Evolutionary conservation across 345 rosid species (phyloP).

Genomic region (Clausena lansium): DNA sequence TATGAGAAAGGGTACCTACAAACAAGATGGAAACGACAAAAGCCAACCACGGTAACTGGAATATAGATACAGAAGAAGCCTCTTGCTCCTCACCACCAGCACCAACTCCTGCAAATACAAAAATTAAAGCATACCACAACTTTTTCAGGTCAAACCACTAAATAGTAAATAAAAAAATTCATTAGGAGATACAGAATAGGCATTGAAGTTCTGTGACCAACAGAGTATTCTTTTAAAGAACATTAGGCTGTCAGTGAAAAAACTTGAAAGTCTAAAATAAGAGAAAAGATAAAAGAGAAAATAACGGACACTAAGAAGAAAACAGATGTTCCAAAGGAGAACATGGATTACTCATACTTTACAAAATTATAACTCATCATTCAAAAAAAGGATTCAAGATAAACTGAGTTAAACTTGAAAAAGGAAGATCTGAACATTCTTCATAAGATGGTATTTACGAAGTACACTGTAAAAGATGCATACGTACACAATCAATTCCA

Average conservation of each 20-base stretch:
- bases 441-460: neutral
- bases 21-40: conserved; percentile 76
- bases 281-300: neutral
- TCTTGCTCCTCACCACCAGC: conserved; percentile 96
- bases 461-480: neutral
- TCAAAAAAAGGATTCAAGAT: neutral
- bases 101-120: conserved; percentile 73
- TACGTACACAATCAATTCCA: conserved; percentile 5
- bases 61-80: conserved; percentile 63
- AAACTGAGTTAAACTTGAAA: neutral
- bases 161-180: neutral
- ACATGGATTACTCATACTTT: neutral
- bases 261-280: neutral
- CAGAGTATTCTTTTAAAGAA: neutral
- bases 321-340: neutral
- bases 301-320: neutral
- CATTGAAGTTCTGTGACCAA: neutral
- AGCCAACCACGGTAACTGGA: conserved; percentile 82
- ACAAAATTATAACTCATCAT: neutral
- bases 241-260: neutral
- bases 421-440: neutral
- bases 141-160: neutral
- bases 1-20: conserved; percentile 87
- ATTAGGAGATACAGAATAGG: neutral
- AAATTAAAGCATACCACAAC: neutral